A percentile compares a stretch with the other conserved stretches of the same genome.
These are phyloP conservation scores for Wickerhamomyces kurtzmanii DNA, from an alignment of 805 yeast species.

Conservation along the genomic window DNA sequence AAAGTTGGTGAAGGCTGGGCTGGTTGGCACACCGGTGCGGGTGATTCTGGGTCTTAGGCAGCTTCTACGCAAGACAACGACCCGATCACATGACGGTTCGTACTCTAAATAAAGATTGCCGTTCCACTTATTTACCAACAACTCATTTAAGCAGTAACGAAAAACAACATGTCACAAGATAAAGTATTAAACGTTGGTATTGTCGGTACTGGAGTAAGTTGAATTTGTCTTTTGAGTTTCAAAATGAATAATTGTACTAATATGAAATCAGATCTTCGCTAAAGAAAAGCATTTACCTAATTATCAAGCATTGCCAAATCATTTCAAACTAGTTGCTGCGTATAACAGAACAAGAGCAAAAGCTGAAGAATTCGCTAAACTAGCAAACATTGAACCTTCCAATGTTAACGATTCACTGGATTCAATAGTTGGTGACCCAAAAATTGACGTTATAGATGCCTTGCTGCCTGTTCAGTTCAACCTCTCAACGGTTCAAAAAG, in stretches of 20 bases:
- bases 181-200: slow-evolving; percentile 48
- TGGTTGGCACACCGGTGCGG: no score
- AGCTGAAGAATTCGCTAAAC: slow-evolving; percentile 69
- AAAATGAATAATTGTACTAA: no score
- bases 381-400: slow-evolving; percentile 38
- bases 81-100: no score
- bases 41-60: no score
- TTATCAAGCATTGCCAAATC: slow-evolving; percentile 35
- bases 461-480: slow-evolving; percentile 84
- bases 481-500: slow-evolving; percentile 55
- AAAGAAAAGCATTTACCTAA: slow-evolving; percentile 76
- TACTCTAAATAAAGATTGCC: no score
- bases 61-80: no score
- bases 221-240: no score
- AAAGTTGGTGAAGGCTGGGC: no score
- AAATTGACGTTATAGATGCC: slow-evolving; percentile 73
- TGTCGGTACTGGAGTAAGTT: slow-evolving; percentile 77
- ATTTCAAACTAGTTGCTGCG: slow-evolving; percentile 55
- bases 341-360: slow-evolving; percentile 78
- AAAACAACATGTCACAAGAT: no score
- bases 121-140: no score
- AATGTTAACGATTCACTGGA: slow-evolving; percentile 56
- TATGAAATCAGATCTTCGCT: no score
- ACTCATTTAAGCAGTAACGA: no score
- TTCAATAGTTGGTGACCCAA: slow-evolving; percentile 52